Conservation (phyloP, 2,329 filamentous ascomycete species). For the Sclerotinia glacialis region DNA sequence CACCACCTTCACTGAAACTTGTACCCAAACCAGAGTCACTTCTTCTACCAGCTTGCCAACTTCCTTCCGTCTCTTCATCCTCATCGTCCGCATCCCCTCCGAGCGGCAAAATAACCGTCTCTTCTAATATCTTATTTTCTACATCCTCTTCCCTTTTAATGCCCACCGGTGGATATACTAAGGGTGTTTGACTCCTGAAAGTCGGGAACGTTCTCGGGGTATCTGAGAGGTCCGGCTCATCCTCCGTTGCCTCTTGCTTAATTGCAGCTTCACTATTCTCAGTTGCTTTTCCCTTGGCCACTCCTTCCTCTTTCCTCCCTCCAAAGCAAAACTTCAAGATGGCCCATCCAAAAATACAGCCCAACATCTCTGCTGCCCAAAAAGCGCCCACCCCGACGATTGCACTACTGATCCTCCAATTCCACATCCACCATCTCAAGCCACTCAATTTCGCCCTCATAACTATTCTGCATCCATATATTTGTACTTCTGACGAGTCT, state of each 20-base stretch:
- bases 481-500: conserved; percentile 60
- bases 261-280: conserved; percentile 7
- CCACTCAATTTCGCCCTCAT: conserved; percentile 76
- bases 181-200: conserved; percentile 43
- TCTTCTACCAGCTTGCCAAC: conserved; percentile 34
- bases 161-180: conserved; percentile 42
- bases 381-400: conserved; percentile 67
- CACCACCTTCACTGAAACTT: conserved; percentile 47
- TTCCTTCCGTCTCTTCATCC: conserved; percentile 45
- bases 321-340: conserved; percentile 39
- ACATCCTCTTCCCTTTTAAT: conserved; percentile 38
- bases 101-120: conserved; percentile 35
- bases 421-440: conserved; percentile 82
- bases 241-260: conserved; percentile 26
- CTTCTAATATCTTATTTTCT: conserved; percentile 32
- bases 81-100: conserved; percentile 50
- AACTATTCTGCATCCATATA: conserved; percentile 67
- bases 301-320: conserved; percentile 29
- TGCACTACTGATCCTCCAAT: conserved; percentile 70
- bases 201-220: conserved; percentile 47
- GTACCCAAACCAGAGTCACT: conserved; percentile 54
- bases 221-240: conserved; percentile 43
- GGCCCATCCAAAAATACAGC: conserved; percentile 64
- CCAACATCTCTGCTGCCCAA: conserved; percentile 72
- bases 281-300: conserved; percentile 31